Evolutionary conservation across 305 asterid genomes (phyloP).

Genomic region (Euphrasia arctica): DNA sequence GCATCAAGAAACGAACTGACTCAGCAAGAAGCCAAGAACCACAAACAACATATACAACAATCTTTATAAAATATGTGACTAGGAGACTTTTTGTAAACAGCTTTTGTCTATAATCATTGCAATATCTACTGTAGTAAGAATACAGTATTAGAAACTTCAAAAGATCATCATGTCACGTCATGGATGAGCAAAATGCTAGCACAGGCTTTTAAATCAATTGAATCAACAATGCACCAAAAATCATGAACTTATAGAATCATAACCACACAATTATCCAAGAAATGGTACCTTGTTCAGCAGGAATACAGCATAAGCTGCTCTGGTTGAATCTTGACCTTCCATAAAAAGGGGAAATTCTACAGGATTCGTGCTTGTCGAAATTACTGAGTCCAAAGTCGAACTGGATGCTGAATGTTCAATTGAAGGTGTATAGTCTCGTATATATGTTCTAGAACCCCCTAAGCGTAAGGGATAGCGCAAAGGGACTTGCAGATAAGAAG

Average conservation of each 20-base stretch:
- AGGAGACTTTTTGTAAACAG: no score
- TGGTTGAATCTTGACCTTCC: slow-evolving; percentile 95
- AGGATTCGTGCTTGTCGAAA: slow-evolving; percentile 50
- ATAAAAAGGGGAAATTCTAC: slow-evolving; percentile 87
- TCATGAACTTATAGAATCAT: slow-evolving; percentile 11
- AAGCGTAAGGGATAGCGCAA: slow-evolving; percentile 82
- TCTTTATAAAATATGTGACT: background rate
- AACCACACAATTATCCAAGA: slow-evolving; percentile 18
- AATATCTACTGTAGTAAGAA: slow-evolving; percentile 13
- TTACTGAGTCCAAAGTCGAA: slow-evolving; percentile 39
- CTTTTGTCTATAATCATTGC: background rate
- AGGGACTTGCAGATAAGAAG: slow-evolving; percentile 84
- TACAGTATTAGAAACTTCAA: slow-evolving; percentile 4
- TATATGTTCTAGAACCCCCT: slow-evolving; percentile 94
- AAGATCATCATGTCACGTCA: background rate
- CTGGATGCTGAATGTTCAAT: slow-evolving; percentile 60
- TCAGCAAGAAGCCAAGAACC: background rate
- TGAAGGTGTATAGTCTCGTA: slow-evolving; percentile 83
- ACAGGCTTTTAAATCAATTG: background rate
- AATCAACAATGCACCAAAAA: slow-evolving; percentile 16
- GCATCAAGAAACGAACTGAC: slow-evolving; percentile 11
- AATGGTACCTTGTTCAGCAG: slow-evolving; percentile 86
- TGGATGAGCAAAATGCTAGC: slow-evolving; percentile 10
- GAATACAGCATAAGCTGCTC: slow-evolving; percentile 97
- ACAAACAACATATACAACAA: slow-evolving; percentile 3